These are phyloP conservation scores for Solanum hybrid DNA, from an alignment of 305 asterid species.

Conservation along the genomic window DNA sequence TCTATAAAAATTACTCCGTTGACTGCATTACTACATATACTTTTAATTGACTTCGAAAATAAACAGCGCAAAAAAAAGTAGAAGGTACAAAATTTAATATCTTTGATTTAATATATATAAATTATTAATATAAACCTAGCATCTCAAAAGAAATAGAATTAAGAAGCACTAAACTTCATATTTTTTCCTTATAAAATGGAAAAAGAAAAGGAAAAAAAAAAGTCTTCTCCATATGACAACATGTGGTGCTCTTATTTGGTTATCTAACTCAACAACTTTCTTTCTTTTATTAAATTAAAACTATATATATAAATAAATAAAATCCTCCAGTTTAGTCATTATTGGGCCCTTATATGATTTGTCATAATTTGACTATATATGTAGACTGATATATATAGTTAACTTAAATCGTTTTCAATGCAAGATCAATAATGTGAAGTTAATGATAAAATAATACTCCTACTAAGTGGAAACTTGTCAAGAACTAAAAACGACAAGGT, in stretches of 20 bases:
- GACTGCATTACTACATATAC: not conserved
- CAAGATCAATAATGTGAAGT: not conserved
- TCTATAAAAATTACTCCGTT: not conserved
- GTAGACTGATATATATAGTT: not conserved
- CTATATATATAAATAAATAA: not conserved
- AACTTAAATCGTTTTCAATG: not conserved
- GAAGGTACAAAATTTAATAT: not conserved
- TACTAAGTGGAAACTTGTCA: not conserved
- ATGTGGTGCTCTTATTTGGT: not conserved
- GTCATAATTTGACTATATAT: not conserved
- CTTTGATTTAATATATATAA: not conserved
- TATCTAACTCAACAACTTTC: not conserved
- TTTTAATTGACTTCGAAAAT: not conserved
- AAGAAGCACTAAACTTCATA: not conserved
- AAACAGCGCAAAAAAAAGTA: not conserved
- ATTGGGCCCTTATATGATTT: not conserved
- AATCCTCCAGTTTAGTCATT: not conserved
- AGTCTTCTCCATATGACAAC: not conserved
- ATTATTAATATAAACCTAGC: not conserved
- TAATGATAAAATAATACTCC: not conserved
- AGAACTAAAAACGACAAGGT: not conserved
- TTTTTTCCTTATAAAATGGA: not conserved
- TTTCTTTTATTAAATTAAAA: not conserved
- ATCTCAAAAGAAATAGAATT: not conserved
- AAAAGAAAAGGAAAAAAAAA: too few relatives aligned